Base-by-base conservation (phyloP, 2,329 filamentous ascomycete genomes). In the Diaporthe amygdali region DNA sequence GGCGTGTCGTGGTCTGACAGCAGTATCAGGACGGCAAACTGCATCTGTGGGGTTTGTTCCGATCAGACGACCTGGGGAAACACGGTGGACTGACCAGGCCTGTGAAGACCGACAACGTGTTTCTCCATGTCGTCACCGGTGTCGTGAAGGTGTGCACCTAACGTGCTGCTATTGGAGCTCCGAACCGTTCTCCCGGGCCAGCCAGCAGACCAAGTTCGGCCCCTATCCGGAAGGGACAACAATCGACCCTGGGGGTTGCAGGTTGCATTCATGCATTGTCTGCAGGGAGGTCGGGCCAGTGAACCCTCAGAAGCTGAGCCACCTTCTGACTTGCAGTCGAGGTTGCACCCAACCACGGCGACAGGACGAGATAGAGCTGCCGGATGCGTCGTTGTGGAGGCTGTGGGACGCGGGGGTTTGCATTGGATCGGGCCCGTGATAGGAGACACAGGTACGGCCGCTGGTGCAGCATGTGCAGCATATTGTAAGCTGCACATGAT, bases 81-180 rank as follows among this genome's bases (percentile, higher is more conserved):
- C 54, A 68, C 51, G 66, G 44, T 51, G 54, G 39, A 30, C 47
- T 30, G 17, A 5, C 17, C 41, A 47, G 20, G 41, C 41, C 20
- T 39, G 14, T 27, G 46, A 44, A 55, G 66, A 47, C 49, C 39
- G 37, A 69, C 44, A 55, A 66, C 34, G 27, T 54, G 49, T 63
- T 66, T 39, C 15, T 22, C 41, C 41, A 63, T 63, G 41, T 55
- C 49, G 51, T 69, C 70, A 71, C 70, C 49, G 51, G 49, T 51
- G 47, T 20, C 67, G 9, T 59, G 41, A 15, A 52, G 66, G 70
- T 39, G 70, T 55, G 64, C 37, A 54, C 17, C 37, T 61, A n/a
- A 17, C 22, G 25, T 55, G 32, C 56, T 71, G 56, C 56, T 27
- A 69, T 71, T 71, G 70, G 66, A 56, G 56, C 30, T 52, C 49